phyloP scores from a whole-genome alignment of 164 flowering plant species.

The Saururus chinensis region DNA sequence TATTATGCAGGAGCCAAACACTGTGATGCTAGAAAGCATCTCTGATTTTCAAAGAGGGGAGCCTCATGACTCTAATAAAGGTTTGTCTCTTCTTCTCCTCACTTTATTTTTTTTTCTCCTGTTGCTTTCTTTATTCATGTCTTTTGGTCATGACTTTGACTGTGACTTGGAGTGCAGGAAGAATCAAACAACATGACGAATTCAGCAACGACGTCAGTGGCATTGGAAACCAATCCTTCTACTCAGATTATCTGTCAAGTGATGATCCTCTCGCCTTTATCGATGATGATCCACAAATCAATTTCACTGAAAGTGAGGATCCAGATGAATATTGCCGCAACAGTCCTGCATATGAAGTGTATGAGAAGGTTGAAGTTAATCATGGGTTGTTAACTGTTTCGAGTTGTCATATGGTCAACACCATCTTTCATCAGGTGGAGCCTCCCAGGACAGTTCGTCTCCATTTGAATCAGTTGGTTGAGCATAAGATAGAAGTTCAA shows the following conservation, averaged over 20 bases:
- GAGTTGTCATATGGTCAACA: background rate
- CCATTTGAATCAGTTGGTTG: background rate
- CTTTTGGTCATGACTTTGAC: background rate
- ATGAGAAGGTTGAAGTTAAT: background rate
- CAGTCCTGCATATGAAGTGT: background rate
- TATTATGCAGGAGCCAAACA: conserved; percentile 38
- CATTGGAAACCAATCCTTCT: background rate
- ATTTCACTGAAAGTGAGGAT: conserved; percentile 23
- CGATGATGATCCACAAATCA: background rate
- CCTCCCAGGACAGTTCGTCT: conserved; percentile 6
- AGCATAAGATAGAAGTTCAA: background rate
- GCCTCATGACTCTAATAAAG: conserved; percentile 20
- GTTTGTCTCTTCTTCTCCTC: conserved; percentile 9
- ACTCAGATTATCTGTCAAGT: background rate
- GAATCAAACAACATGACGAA: background rate
- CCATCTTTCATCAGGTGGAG: background rate
- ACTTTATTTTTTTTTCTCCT: background rate
- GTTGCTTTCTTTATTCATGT: background rate
- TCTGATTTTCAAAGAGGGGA: conserved; percentile 29
- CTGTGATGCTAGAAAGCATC: conserved; percentile 44
- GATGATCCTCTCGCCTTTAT: background rate
- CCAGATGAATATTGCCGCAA: conserved; percentile 15
- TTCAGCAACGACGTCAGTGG: background rate
- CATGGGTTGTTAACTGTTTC: background rate
- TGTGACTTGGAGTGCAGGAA: background rate